Evolutionary conservation across 169 alveolate species (phyloP).

Genomic region (Pseudocohnilembus persalinus): DNA sequence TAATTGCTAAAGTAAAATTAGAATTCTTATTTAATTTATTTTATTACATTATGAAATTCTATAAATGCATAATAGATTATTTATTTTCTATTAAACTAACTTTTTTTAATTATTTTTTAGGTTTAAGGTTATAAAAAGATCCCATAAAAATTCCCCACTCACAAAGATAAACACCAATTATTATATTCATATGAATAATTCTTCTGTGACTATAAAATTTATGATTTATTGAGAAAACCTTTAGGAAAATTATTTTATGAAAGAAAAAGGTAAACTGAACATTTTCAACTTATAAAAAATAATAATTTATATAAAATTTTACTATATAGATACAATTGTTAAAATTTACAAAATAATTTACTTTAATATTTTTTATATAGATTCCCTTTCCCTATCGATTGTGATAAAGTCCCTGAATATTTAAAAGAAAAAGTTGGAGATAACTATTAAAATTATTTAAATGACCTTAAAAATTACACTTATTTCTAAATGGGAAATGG

Average conservation of each 20-base stretch:
- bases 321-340: background rate
- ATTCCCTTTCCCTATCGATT: conserved; percentile 26
- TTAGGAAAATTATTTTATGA: conserved; percentile 37
- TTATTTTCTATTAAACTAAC: no score
- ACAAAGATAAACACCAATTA: conserved; percentile 31
- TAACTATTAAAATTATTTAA: conserved; percentile 14
- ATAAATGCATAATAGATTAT: no score
- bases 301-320: conserved; percentile 3
- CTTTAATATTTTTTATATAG: background rate
- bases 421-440: conserved; percentile 4
- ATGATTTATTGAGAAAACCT: conserved; percentile 31
- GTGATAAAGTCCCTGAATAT: conserved; percentile 21
- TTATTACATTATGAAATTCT: no score
- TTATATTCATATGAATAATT: conserved; percentile 36
- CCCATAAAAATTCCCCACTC: conserved; percentile 29
- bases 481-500: conserved; percentile 44
- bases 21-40: no score
- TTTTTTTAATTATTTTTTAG: background rate
- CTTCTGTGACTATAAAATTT: conserved; percentile 28
- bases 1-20: conserved; percentile 1
- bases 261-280: conserved; percentile 29
- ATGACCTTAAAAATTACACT: conserved; percentile 13
- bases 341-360: no score
- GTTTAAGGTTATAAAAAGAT: conserved; percentile 15
- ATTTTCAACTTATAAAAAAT: background rate